Evolutionary conservation across 2,329 filamentous ascomycete species (phyloP), one percentile per base, ranked within the genome.

Genomic region (Chaetomium sp.): DNA sequence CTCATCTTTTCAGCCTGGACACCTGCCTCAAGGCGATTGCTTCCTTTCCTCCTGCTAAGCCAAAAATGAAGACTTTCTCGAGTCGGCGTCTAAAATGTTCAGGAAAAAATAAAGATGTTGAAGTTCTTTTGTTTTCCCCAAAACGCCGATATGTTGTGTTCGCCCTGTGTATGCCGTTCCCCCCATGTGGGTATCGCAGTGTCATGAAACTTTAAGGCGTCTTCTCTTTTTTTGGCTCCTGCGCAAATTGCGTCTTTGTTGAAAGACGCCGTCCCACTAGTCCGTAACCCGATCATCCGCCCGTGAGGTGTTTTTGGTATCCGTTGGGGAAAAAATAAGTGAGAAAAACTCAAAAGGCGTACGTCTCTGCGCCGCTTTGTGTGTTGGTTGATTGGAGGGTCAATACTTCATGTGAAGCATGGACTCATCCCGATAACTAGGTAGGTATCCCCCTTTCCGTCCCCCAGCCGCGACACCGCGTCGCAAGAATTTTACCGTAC

Each of bases 61-160:
- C 62, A 64, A 62, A 64, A 62, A 64, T 59, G 60, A 27, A 27
- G 19, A 27, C 19, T 27, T 27, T 27, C 56, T 58, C 57, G 56
- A 42, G 58, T 62, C 61, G 60, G 56, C 64, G 60, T 62, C 61
- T 61, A 63, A 59, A 53, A 57, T 27, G 53, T 57, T 52, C 52
- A 62, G 63, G 65, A 67, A 68, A 67, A 65, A 58, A 63, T 68
- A 69, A 69, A 69, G 66, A 68, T 66, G 66, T 68, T 68, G 67
- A 69, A 69, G 59, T 69, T 69, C 66, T 69, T 68, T 68, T 67
- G 62, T 66, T 66, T 65, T 66, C 63, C 66, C 64, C 59, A 60
- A 62, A 69, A 68, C 66, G 66, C 67, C 66, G 60, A 64, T 65
- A 59, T 63, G 59, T 56, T 57, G 40, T 61, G 59, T 27, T 27